Evolutionary conservation across 495 filamentous ascomycete species (phyloP).

Genomic region (Acidomyces sp.): DNA sequence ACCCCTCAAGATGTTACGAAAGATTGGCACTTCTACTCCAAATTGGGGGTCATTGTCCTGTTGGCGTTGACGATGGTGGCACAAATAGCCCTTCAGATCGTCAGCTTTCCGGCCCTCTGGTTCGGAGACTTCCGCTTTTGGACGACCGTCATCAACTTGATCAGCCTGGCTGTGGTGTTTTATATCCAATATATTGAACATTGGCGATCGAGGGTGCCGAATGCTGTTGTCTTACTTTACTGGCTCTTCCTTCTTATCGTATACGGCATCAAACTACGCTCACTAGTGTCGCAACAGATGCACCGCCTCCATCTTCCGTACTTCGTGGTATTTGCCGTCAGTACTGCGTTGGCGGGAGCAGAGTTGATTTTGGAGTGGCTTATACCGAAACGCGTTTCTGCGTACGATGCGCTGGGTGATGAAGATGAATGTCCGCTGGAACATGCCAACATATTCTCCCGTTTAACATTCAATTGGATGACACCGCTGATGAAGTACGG

Average conservation of each 20-base stretch:
- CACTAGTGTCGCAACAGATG: constrained; percentile 63
- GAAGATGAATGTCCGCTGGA: constrained; percentile 88
- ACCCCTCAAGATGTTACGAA: constrained; percentile 51
- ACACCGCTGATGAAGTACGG: constrained; percentile 95
- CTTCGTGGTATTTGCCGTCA: constrained; percentile 66
- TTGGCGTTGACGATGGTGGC: constrained; percentile 54
- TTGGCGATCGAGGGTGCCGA: constrained; percentile 72
- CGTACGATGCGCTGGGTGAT: constrained; percentile 74
- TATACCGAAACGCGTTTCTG: constrained; percentile 71
- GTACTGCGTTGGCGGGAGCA: constrained; percentile 53
- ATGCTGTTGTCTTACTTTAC: constrained; percentile 89
- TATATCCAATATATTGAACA: constrained; percentile 89
- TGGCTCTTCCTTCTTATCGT: constrained; percentile 83
- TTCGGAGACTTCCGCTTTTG: constrained; percentile 78
- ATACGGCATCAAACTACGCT: constrained; percentile 74
- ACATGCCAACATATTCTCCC: constrained; percentile 88
- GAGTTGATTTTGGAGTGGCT: constrained; percentile 84
- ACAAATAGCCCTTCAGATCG: constrained; percentile 66
- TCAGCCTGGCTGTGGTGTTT: constrained; percentile 68
- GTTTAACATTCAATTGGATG: constrained; percentile 96
- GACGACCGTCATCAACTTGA: constrained; percentile 64
- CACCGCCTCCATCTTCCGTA: constrained; percentile 54
- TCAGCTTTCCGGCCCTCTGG: constrained; percentile 56
- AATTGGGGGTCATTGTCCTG: constrained; percentile 59
- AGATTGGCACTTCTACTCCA: constrained; percentile 92